These are phyloP conservation scores for Cytospora piceae DNA, from an alignment of 2,329 filamentous ascomycete species.

Conservation along the genomic window DNA sequence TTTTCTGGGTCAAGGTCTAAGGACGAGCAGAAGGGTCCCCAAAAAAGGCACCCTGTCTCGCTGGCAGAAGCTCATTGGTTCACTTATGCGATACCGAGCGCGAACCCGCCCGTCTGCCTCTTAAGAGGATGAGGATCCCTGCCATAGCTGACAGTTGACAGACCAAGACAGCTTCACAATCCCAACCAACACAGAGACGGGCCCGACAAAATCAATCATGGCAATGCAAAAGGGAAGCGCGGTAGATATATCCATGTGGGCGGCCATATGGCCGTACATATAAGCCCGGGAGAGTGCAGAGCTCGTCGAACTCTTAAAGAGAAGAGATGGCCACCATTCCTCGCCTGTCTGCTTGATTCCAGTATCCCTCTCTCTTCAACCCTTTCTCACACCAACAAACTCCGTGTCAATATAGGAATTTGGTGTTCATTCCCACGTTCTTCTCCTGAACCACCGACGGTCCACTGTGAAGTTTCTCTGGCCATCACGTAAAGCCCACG, in stretches of 20 bases:
- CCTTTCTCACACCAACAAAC: not conserved
- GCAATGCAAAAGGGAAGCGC: not conserved
- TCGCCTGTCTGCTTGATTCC: not conserved
- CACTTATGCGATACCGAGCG: conserved; percentile 20
- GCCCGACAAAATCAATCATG: not conserved
- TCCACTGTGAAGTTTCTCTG: not conserved
- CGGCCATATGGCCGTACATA: not conserved
- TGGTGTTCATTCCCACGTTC: not conserved
- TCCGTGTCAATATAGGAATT: not conserved
- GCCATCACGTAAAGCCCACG: not conserved
- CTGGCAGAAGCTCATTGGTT: conserved; percentile 2
- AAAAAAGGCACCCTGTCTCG: conserved; percentile 4
- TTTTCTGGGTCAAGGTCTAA: conserved; percentile 10
- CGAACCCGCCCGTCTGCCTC: conserved; percentile 13
- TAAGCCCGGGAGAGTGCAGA: not conserved
- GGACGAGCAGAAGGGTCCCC: not conserved
- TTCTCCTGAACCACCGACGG: not conserved
- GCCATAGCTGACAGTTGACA: conserved; percentile 8
- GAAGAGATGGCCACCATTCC: not conserved
- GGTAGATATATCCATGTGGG: not conserved
- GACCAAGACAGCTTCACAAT: not conserved
- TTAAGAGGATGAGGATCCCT: conserved; percentile 4
- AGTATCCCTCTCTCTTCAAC: not conserved
- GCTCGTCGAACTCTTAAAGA: not conserved
- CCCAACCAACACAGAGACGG: conserved; percentile 2